Evolutionary conservation across 73 alveolate genomes (phyloP).

Genomic region (Paramecium pentaurelia): DNA sequence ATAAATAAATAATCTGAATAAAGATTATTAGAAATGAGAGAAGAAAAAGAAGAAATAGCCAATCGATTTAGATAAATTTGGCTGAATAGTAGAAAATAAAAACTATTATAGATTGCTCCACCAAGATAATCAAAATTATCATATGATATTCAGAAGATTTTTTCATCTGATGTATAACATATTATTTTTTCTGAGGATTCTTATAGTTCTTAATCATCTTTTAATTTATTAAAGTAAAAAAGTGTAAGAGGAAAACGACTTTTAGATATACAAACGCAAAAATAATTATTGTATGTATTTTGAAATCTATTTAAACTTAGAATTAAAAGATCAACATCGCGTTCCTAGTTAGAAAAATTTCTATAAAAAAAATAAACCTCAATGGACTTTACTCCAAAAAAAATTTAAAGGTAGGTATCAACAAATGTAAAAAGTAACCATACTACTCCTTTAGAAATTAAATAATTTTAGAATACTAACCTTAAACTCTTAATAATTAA

Average conservation of each 20-base stretch:
- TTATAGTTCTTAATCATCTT: neutral
- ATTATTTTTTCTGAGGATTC: neutral
- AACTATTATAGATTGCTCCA: neutral
- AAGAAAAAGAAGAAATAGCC: neutral
- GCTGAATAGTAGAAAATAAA: neutral
- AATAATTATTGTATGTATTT: neutral
- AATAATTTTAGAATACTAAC: neutral
- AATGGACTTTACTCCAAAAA: neutral
- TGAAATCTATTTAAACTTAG: neutral
- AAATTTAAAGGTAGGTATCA: neutral
- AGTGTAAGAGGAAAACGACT: neutral
- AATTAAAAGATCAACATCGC: neutral
- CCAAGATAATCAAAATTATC: neutral
- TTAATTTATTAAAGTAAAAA: neutral
- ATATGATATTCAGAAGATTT: neutral
- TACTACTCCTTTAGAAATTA: neutral
- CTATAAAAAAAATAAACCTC: neutral
- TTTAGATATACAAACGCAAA: neutral
- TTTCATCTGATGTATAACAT: neutral
- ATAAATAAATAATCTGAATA: neutral
- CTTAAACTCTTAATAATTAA: neutral
- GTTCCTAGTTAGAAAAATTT: neutral
- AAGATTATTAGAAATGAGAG: neutral
- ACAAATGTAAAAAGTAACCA: neutral
- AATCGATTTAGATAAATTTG: neutral